Evolutionary conservation across 108 stramenopile genomes (phyloP), one percentile per base, ranked within the genome.

Genomic region (Bacterosira constricta): DNA sequence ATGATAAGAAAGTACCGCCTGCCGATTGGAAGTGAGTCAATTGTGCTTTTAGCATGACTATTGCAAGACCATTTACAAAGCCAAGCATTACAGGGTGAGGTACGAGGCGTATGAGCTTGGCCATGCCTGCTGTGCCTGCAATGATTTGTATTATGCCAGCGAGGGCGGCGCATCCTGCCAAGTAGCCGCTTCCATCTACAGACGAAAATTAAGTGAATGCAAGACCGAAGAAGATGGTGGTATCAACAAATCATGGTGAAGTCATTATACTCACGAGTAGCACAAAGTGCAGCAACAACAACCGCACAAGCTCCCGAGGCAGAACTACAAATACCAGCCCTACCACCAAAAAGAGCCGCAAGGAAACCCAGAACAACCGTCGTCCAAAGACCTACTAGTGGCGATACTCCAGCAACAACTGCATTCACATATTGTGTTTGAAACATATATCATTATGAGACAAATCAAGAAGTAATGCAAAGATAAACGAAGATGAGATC

Each of bases 11-110:
- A 9, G 21, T 71, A 3, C 85, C 84, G 23, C 41, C 61, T 13
- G 55, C 65, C 15, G 79, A 57, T 57, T 85, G 66, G 76, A 96
- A 97, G 63, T 89, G 87, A 8, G 66, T 75, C 58, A 96, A 64
- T 68, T 97, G 96, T 11, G 95, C 92, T 57, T 85, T 83, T n/a
- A 88, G 73, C 86, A 97, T 93, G 36, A 97, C 92, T 2, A 96
- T 51, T n/a, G 91, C 85, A 47, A 97, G 73, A 23, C 96, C 95
- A 68, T 96, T 96, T 21, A 93, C 93, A 69, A 97, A 97, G 0
- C 95, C 95, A 15, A 96, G 51, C 93, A 97, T 97, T 36, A 96
- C 94, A 25, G 93, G 90, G 55, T 93, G 95, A 1, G 94, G 92
- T 11, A 97, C 85, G 17, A 96, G 58, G 1, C 88, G 76, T 38